Percentiles rank a stretch among this genome's conserved stretches.
Conservation (phyloP, 2,329 filamentous ascomycete genomes). For the Parafenestella ontariensis region DNA sequence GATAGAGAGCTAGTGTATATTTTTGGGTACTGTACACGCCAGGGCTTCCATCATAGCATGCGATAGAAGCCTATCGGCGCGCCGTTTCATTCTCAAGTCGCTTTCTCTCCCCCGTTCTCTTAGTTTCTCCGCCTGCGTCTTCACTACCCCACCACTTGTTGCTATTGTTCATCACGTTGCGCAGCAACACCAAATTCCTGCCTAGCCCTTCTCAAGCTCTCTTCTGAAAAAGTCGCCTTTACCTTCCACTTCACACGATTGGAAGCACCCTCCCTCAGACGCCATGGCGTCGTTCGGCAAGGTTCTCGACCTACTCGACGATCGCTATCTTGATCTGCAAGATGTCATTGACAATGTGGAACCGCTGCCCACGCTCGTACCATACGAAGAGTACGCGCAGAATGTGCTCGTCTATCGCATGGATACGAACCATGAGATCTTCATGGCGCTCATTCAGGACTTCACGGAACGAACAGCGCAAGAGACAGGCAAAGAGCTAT, state of each 20-base stretch:
- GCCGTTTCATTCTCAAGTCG: background rate
- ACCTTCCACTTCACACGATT: background rate
- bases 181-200: constrained; percentile 4
- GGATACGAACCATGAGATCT: constrained; percentile 31
- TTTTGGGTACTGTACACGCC: background rate
- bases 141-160: constrained; percentile 10
- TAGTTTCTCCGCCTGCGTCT: background rate
- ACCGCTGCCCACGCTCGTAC: constrained; percentile 39
- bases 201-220: constrained; percentile 4
- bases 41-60: constrained; percentile 1
- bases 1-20: constrained; percentile 9
- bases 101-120: background rate
- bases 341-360: constrained; percentile 42
- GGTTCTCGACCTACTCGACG: constrained; percentile 40
- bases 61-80: background rate
- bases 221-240: background rate
- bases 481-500: constrained; percentile 31
- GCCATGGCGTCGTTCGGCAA: constrained; percentile 39
- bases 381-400: constrained; percentile 36
- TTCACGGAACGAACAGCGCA: constrained; percentile 32
- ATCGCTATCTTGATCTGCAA: constrained; percentile 38
- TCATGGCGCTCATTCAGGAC: constrained; percentile 38
- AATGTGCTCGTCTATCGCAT: constrained; percentile 37
- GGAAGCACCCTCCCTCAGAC: background rate
- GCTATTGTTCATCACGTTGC: constrained; percentile 10